phyloP scores from a whole-genome alignment of 1,284 basidiomycete genomes.

The Paramarasmius palmivorus region DNA sequence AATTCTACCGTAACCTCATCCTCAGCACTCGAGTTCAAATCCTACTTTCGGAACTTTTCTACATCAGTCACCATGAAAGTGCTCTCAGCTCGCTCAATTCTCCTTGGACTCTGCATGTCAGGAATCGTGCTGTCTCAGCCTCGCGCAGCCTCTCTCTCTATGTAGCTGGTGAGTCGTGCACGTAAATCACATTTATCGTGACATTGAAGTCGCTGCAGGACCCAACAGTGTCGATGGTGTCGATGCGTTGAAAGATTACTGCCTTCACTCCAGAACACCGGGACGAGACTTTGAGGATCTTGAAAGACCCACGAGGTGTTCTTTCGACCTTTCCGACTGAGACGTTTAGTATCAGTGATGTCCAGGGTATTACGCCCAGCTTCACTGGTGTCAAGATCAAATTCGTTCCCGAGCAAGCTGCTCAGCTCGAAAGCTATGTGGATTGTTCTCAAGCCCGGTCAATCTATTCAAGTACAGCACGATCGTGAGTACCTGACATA shows the following conservation, averaged over 20 bases:
- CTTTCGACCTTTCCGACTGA: slow-evolving; percentile 42
- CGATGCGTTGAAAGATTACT: slow-evolving; percentile 39
- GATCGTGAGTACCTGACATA: slow-evolving; percentile 42
- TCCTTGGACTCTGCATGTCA: too few species aligned
- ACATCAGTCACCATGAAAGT: slow-evolving; percentile 18
- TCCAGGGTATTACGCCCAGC: slow-evolving; percentile 33
- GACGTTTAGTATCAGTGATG: slow-evolving; percentile 40
- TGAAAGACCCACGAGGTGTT: slow-evolving; percentile 44
- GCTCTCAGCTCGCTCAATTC: slow-evolving; percentile 27
- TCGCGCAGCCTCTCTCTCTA: too few species aligned
- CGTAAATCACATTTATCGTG: too few species aligned
- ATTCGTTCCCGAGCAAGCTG: slow-evolving; percentile 30
- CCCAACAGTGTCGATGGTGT: slow-evolving; percentile 37
- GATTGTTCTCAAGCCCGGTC: slow-evolving; percentile 43
- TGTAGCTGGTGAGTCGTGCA: slow-evolving; percentile 4
- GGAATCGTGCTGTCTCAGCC: too few species aligned
- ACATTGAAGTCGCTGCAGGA: slow-evolving; percentile 23
- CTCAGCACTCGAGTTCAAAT: too few species aligned
- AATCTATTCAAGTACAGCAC: slow-evolving; percentile 40
- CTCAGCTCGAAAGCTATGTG: slow-evolving; percentile 23
- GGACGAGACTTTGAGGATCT: slow-evolving; percentile 46
- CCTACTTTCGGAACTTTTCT: too few species aligned
- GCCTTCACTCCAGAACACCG: slow-evolving; percentile 47
- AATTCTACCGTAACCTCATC: too few species aligned
- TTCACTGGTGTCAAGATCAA: slow-evolving; percentile 44